Base-by-base conservation (phyloP, 306 rosid genomes). In the Vigna trinervia region DNA sequence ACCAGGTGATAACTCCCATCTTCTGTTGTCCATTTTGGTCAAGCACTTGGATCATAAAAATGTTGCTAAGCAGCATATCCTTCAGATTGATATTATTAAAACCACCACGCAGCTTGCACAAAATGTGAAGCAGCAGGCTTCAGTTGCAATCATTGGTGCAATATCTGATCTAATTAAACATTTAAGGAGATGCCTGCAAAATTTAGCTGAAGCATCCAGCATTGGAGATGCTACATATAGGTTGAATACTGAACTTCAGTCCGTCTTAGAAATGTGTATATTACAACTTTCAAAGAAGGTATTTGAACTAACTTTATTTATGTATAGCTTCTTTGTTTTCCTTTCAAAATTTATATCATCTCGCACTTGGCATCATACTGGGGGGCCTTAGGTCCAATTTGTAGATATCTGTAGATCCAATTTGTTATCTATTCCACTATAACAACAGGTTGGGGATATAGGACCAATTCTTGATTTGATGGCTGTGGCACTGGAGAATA, bases 21-120 rank as follows among this genome's bases (percentile, higher is more conserved):
- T 91, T 73, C 50, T 96, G 71, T 83, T 96, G 81, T 88, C 97
- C 63, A 89, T 85, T 78, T 82, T 96, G 88, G 88, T 92, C 89
- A 96, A 96, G 88, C 99, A 96, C 87, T 88, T 96, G 94, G 99
- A 96, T 87, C 97, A 96, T 77, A 96, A 87, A 89, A 89, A 87
- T 82, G 87, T 89, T 51, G 87, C 80, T 59, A 92, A 86, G 89
- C 74, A 86, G 75, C 97, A 96, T 75, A 85, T 66, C 67, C 38
- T 92, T 76, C 97, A 91, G 86, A 86, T 86, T 32, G 85, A 86
- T 74, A 88, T 92, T 45, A 84, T 91, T 75, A 88, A 83, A 76
- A 88, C 78, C 70, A 83, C 84, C 64, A 83, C 92, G 36, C 83
- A 92, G 76, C 92, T 96, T 17, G 94, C 90, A 66, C 85, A 87